Evolutionary conservation across 1,284 basidiomycete genomes (phyloP).

Genomic region (Testicularia cyperi): DNA sequence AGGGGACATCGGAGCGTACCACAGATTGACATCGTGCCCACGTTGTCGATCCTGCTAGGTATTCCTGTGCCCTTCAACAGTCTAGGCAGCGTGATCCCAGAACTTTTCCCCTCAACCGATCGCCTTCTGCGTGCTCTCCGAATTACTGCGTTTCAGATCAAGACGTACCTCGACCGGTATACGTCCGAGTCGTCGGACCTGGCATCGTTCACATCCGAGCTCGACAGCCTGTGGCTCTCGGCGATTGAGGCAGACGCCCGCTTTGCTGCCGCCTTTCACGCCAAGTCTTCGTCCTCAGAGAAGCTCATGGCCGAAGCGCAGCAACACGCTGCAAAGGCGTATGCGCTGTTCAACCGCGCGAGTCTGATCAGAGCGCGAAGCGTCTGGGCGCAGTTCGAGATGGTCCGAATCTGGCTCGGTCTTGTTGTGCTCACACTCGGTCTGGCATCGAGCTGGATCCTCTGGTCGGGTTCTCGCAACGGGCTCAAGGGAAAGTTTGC

Average conservation of each 20-base stretch:
- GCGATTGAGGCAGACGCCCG: constrained; percentile 43
- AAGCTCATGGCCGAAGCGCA: constrained; percentile 8
- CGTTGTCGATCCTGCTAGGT: constrained; percentile 85
- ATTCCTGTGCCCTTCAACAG: constrained; percentile 94
- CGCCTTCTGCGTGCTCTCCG: constrained; percentile 69
- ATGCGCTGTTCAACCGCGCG: constrained; percentile 66
- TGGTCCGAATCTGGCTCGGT: constrained; percentile 73
- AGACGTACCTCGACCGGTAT: constrained; percentile 76
- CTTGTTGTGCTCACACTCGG: constrained; percentile 60
- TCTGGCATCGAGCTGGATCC: constrained; percentile 9
- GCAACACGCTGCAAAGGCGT: constrained; percentile 31
- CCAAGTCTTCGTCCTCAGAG: constrained; percentile 6
- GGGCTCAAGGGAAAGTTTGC: constrained; percentile 8
- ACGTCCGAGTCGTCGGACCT: constrained; percentile 70
- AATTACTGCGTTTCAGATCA: constrained; percentile 77
- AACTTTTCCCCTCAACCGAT: constrained; percentile 68
- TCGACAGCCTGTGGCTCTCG: constrained; percentile 36
- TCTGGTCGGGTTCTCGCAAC: constrained; percentile 5
- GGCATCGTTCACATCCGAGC: constrained; percentile 47
- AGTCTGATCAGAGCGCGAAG: constrained; percentile 74
- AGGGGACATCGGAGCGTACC: constrained; percentile 71
- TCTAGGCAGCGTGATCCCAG: constrained; percentile 85
- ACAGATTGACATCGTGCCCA: constrained; percentile 92
- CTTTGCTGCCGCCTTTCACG: constrained; percentile 23
- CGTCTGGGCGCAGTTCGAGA: constrained; percentile 94